Conservation (phyloP, 176 grass and related monocot species). For the Avena sativa region DNA sequence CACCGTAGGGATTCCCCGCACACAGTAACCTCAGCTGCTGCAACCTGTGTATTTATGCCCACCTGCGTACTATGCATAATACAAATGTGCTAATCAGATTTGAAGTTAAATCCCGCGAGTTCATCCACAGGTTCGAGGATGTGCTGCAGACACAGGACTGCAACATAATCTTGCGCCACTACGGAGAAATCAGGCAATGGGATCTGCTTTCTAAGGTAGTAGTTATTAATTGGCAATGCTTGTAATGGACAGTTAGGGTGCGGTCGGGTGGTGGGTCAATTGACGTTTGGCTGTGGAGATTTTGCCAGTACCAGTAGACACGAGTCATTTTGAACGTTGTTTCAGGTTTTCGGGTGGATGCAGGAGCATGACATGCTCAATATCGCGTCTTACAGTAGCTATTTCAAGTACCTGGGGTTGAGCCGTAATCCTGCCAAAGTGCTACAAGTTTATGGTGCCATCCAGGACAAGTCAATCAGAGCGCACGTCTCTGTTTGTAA, state of each 20-base stretch:
- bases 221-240: background rate
- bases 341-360: constrained; percentile 94
- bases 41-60: background rate
- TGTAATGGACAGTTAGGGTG: background rate
- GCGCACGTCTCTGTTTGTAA: constrained; percentile 80
- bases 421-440: constrained; percentile 64
- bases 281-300: background rate
- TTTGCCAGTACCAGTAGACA: background rate
- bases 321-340: constrained; percentile 17
- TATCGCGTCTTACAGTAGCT: constrained; percentile 83
- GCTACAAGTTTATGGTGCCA: constrained; percentile 63
- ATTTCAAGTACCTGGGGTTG: constrained; percentile 88
- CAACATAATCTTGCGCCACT: constrained; percentile 81
- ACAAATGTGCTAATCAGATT: background rate
- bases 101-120: constrained; percentile 12
- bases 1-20: background rate
- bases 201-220: constrained; percentile 72
- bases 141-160: constrained; percentile 77
- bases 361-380: constrained; percentile 63
- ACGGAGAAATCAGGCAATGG: constrained; percentile 71
- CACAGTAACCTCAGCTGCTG: background rate
- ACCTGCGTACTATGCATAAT: background rate
- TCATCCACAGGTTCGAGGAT: constrained; percentile 60
- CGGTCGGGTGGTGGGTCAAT: background rate
- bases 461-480: constrained; percentile 59